Evolutionary conservation across 441 rosid genomes (phyloP).

Genomic region (Gossypium gossypioides): DNA sequence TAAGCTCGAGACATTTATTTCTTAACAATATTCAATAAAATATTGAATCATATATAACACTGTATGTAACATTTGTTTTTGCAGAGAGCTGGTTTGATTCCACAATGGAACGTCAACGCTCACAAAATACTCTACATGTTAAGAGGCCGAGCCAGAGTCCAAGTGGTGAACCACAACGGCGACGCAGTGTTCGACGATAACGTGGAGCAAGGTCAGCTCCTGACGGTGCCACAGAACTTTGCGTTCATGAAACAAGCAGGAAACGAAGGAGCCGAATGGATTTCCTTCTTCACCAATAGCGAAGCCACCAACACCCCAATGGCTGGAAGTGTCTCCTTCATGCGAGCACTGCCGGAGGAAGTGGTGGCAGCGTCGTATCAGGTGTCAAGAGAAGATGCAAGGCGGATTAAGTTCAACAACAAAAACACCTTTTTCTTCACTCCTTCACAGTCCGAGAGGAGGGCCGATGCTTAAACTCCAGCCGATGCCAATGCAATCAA

Average conservation of each 20-base stretch:
- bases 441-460: slow-evolving; percentile 19
- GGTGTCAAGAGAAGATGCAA: slow-evolving; percentile 51
- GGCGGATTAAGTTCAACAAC: slow-evolving; percentile 35
- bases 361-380: slow-evolving; percentile 43
- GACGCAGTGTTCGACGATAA: slow-evolving; percentile 42
- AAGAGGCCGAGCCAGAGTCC: slow-evolving; percentile 41
- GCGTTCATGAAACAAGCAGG: slow-evolving; percentile 43
- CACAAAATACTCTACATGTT: slow-evolving; percentile 51
- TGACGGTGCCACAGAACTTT: slow-evolving; percentile 55
- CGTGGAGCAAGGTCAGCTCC: slow-evolving; percentile 42
- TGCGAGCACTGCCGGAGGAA: slow-evolving; percentile 46
- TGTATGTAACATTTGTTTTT: not conserved
- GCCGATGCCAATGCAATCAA: not conserved
- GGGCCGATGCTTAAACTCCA: slow-evolving; percentile 24
- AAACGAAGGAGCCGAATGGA: slow-evolving; percentile 39
- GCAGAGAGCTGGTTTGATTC: slow-evolving; percentile 50
- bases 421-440: slow-evolving; percentile 33
- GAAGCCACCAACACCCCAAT: slow-evolving; percentile 43
- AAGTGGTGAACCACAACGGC: slow-evolving; percentile 55
- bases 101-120: slow-evolving; percentile 61
- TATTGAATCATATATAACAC: not conserved
- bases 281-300: slow-evolving; percentile 57
- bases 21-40: not conserved
- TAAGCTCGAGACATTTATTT: slow-evolving; percentile 16
- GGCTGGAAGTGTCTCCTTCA: slow-evolving; percentile 44